These are phyloP conservation scores for Penicillium simplicissimum DNA, from an alignment of 495 filamentous ascomycete species.

Conservation along the genomic window DNA sequence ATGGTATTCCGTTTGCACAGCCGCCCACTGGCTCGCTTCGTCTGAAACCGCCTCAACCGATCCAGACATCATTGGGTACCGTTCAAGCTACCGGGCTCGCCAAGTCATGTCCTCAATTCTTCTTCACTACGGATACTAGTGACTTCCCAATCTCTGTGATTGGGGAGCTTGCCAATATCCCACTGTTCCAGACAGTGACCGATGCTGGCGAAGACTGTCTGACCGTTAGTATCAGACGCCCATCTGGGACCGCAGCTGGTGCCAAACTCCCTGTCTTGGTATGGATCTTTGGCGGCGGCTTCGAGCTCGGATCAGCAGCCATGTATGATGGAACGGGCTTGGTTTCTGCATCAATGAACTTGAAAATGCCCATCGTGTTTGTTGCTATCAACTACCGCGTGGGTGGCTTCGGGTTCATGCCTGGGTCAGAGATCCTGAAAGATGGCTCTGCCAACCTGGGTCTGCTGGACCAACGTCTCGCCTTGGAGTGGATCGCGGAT, in stretches of 20 bases:
- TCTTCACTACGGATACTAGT: constrained; percentile 42
- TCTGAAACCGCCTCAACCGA: constrained; percentile 57
- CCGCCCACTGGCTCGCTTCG: constrained; percentile 58
- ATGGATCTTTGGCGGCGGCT: constrained; percentile 71
- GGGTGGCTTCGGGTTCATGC: constrained; percentile 71
- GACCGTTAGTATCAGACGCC: constrained; percentile 64
- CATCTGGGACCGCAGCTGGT: constrained; percentile 52
- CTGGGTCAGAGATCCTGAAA: constrained; percentile 63
- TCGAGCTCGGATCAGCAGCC: constrained; percentile 59
- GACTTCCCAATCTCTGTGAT: constrained; percentile 45
- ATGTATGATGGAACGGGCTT: constrained; percentile 61
- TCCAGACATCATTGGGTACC: constrained; percentile 50
- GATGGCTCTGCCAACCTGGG: constrained; percentile 62
- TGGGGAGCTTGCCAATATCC: constrained; percentile 52
- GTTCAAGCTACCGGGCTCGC: constrained; percentile 52
- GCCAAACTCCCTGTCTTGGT: constrained; percentile 63
- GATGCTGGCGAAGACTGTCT: constrained; percentile 65
- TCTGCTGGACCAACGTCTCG: constrained; percentile 54
- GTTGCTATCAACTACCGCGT: constrained; percentile 80
- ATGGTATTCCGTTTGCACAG: constrained; percentile 66
- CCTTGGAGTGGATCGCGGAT: constrained; percentile 54
- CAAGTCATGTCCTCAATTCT: constrained; percentile 56
- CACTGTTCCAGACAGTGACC: constrained; percentile 53
- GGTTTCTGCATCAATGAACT: constrained; percentile 49
- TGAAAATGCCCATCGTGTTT: constrained; percentile 65